Base-by-base conservation (phyloP, 1,284 basidiomycete genomes). In the Pseudozyma thailandica region DNA sequence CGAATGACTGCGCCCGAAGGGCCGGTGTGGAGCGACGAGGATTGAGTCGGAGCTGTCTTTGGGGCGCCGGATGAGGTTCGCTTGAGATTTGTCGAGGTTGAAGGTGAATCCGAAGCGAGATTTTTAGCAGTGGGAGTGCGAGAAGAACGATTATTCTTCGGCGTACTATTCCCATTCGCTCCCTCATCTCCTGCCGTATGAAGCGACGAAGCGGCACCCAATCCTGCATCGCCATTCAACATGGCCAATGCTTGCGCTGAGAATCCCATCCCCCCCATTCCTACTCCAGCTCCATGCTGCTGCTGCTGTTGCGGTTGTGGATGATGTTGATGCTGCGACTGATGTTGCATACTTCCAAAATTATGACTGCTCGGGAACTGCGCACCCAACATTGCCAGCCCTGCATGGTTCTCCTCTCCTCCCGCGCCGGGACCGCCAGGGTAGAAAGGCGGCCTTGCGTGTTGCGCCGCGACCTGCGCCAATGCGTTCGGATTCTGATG, bases 361-460 rank as follows among this genome's bases (percentile, higher is more conserved):
- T 60, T 72, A 48, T 77, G 75, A 21, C 63, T 71, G 68, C 71
- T 74, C 4, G 75, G 75, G 21, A 76, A 76, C 16, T 61, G 59
- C 12, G 62, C 42, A 18, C 60, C 75, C 5, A 77, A 28, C 61
- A 69, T 68, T 1, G 64, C 59, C n/a, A 72, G 39, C 0, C 61
- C 58, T 1, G 48, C 31, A 13, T 58, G 51, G 7, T 23, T 41
- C 3, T 52, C 61, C 9, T 61, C 57, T 7, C n/a, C n/a, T n/a
- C n/a, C n/a, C n/a, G 15, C 33, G 15, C 33, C 33, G 7, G 31
- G 38, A 4, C 47, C 51, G 6, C 58, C 59, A 21, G 61, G 62
- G 26, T 56, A 66, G 46, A 66, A 66, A 6, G 63, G 57, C 16
- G 48, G 41, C 4, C 50, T 44, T 8, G 44, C 27, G 25, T 56